These are phyloP conservation scores for Pseudocercospora vitis DNA, from an alignment of 2,329 filamentous ascomycete species.

Conservation along the genomic window DNA sequence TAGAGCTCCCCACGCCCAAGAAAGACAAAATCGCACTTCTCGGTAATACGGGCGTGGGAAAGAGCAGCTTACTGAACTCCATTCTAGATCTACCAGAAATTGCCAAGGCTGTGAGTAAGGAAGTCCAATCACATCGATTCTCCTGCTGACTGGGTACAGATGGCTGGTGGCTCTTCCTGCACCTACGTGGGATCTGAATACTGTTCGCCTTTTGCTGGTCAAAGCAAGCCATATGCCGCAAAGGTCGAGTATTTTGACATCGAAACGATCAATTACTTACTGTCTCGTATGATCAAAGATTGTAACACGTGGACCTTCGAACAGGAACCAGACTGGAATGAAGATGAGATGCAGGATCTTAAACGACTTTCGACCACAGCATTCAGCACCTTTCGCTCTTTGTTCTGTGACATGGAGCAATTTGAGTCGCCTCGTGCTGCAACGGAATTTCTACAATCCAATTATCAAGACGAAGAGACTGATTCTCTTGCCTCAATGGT, in stretches of 20 bases:
- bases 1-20: neutral
- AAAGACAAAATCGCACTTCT: conserved; percentile 22
- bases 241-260: conserved; percentile 21
- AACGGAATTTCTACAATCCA: neutral
- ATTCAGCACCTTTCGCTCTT: conserved; percentile 15
- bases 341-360: conserved; percentile 11
- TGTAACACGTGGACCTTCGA: conserved; percentile 18
- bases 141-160: too few relatives aligned
- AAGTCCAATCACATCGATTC: too few relatives aligned
- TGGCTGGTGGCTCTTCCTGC: conserved; percentile 21
- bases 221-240: conserved; percentile 21
- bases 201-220: conserved; percentile 1
- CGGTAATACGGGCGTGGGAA: conserved; percentile 23
- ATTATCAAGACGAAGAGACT: neutral
- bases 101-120: conserved; percentile 23
- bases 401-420: conserved; percentile 23
- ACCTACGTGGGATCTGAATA: conserved; percentile 26
- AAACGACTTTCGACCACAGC: conserved; percentile 15
- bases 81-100: conserved; percentile 24
- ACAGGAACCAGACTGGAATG: conserved; percentile 20
- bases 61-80: conserved; percentile 31
- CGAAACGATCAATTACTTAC: conserved; percentile 7
- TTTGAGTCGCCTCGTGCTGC: conserved; percentile 4
- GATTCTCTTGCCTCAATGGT: neutral
- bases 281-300: conserved; percentile 15